These are phyloP conservation scores for Cantharellus anzutake DNA, from an alignment of 768 basidiomycete genomes.

Conservation along the genomic window DNA sequence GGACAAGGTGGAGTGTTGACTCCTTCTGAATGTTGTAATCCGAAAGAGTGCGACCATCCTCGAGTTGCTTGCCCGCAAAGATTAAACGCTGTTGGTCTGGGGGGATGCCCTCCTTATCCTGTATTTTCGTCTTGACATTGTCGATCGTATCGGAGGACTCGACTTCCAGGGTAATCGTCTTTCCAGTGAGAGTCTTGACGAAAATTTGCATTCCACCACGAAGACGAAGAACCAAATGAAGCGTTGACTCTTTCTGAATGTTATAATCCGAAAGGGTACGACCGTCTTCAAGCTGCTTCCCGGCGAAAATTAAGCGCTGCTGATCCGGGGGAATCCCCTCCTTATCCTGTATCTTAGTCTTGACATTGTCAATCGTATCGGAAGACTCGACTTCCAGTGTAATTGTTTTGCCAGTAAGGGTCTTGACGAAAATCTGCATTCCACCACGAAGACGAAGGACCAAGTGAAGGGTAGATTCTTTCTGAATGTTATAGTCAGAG, in stretches of 20 bases:
- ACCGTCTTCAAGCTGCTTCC: constrained; percentile 88
- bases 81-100: constrained; percentile 28
- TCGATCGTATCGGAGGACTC: constrained; percentile 29
- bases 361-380: constrained; percentile 52
- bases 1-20: constrained; percentile 19
- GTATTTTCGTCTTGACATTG: constrained; percentile 4
- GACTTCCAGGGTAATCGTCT: constrained; percentile 33
- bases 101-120: constrained; percentile 11
- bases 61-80: constrained; percentile 30
- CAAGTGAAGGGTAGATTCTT: constrained; percentile 22
- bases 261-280: constrained; percentile 50
- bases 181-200: constrained; percentile 15
- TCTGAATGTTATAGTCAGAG: constrained; percentile 28
- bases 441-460: constrained; percentile 27
- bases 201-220: constrained; percentile 17
- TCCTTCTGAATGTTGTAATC: constrained; percentile 14
- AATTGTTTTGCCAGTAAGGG: constrained; percentile 48
- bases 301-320: constrained; percentile 51
- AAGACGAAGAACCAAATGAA: constrained; percentile 16
- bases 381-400: constrained; percentile 86
- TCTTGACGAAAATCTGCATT: constrained; percentile 46
- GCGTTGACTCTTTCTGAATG: constrained; percentile 24
- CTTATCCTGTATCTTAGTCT: constrained; percentile 20
- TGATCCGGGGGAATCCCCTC: constrained; percentile 23
- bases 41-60: constrained; percentile 22